Evolutionary conservation across 805 yeast genomes (phyloP), one percentile per base, ranked within the genome.

Genomic region (Lachancea kluyveri): DNA sequence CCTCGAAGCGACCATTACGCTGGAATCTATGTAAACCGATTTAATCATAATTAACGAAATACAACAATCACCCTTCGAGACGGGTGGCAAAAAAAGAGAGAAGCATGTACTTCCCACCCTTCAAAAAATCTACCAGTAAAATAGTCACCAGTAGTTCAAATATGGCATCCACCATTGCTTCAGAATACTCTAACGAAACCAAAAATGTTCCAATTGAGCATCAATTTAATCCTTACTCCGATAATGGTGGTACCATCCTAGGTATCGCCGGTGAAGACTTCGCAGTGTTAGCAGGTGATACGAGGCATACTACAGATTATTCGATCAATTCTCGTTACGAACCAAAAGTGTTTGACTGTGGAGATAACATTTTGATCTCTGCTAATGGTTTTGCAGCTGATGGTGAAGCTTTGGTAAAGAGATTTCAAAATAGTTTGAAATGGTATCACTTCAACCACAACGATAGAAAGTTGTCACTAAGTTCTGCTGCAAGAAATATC

Each of bases 251-350:
- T 52, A 90, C 97, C 6, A 88, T 90, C 34, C 65, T 92, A 46
- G 98, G 97, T 32, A 92, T 92, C 60, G 96, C 98, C 1, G 98
- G 98, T 30, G 84, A 86, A 57, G 96, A 92, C 60, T 92, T 87
- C 52, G 96, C 95, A 12, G 92, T 92, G 21, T 68, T 92, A 40
- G 98, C 98, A 1, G 97, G 97, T 27, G 98, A 92, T 59, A 92
- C 98, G n/a, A 80, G 98, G 67, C 94, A 83, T 52, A 85, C 95
- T 4, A 79, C 82, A 12, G 98, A 96, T 14, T 92, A 87, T 63
- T 78, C 84, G 41, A 92, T 92, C 59, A 87, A 92, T 58, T 79
- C 96, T 7, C 77, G 98, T 54, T 79, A 82, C 58, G 92, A 85
- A 58, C 92, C 95, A 25, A 88, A 86, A 59, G 83, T 92, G 35